Conservation (phyloP, 768 basidiomycete species). For the Amanita inopinata region DNA sequence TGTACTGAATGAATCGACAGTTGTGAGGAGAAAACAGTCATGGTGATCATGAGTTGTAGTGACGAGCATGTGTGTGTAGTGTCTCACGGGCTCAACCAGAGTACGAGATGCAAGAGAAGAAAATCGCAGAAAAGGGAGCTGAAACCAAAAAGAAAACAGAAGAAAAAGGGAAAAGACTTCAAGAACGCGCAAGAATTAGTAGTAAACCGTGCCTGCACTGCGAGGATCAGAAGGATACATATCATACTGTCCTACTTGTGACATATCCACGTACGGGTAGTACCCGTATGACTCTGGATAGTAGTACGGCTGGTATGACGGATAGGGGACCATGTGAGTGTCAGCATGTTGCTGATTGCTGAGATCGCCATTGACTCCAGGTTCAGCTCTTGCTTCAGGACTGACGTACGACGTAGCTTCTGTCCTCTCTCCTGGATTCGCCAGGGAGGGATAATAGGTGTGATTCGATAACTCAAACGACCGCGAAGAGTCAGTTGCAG, state of each 20-base stretch:
- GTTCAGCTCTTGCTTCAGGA: slow-evolving; percentile 20
- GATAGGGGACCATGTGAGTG: slow-evolving; percentile 39
- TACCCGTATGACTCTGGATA: slow-evolving; percentile 65
- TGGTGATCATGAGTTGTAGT: neutral
- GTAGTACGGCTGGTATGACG: slow-evolving; percentile 59
- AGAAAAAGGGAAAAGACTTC: neutral
- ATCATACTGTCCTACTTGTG: slow-evolving; percentile 57
- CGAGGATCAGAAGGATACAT: slow-evolving; percentile 47
- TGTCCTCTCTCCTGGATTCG: slow-evolving; percentile 17
- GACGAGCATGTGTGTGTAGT: neutral
- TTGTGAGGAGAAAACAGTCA: neutral
- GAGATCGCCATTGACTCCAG: slow-evolving; percentile 11
- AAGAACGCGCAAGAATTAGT: slow-evolving; percentile 30
- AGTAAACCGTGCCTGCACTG: slow-evolving; percentile 46
- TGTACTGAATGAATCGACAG: neutral
- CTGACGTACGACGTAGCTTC: slow-evolving; percentile 3
- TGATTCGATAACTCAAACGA: slow-evolving; percentile 15
- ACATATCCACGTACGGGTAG: slow-evolving; percentile 58
- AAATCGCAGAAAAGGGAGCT: slow-evolving; percentile 15
- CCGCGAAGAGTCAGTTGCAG: slow-evolving; percentile 37
- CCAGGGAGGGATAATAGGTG: slow-evolving; percentile 18
- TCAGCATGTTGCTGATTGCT: slow-evolving; percentile 19
- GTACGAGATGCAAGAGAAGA: slow-evolving; percentile 13
- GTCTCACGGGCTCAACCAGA: neutral
- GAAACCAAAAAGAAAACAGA: slow-evolving; percentile 13